phyloP scores from a whole-genome alignment of 129 eudicot species.

The Arctium minus region DNA sequence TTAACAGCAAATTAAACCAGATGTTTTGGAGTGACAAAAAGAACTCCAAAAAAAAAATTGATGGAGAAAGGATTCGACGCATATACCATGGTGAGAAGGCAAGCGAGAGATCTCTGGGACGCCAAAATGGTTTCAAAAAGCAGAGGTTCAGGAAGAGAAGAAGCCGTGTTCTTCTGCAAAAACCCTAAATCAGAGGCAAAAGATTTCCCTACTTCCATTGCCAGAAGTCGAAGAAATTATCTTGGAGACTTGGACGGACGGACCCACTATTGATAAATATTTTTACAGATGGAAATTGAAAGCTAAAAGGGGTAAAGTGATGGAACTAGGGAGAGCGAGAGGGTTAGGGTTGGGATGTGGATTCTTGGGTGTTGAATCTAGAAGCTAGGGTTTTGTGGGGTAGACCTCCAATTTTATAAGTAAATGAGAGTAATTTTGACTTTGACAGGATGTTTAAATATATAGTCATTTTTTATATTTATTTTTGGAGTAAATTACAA shows the following conservation, averaged over 20 bases:
- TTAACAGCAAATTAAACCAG: not conserved
- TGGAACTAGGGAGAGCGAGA: not conserved
- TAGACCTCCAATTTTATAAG: not conserved
- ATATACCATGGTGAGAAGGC: slow-evolving; percentile 44
- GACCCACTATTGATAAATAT: not conserved
- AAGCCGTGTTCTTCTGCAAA: slow-evolving; percentile 6
- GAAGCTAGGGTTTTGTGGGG: slow-evolving; percentile 38
- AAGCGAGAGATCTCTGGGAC: slow-evolving; percentile 54
- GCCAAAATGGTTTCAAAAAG: slow-evolving; percentile 37
- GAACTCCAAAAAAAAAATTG: not conserved
- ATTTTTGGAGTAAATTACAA: no score
- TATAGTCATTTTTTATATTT: no score
- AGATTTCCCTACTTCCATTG: slow-evolving; percentile 41
- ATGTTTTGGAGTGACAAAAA: not conserved
- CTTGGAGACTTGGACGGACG: not conserved
- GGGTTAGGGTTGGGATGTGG: slow-evolving; percentile 29
- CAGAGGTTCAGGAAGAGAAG: slow-evolving; percentile 28
- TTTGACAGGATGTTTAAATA: not conserved
- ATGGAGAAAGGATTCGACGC: not conserved
- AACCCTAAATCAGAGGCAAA: slow-evolving; percentile 27
- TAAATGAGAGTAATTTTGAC: not conserved
- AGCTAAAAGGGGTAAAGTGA: not conserved
- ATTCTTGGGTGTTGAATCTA: slow-evolving; percentile 26
- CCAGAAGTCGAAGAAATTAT: not conserved
- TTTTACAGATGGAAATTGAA: slow-evolving; percentile 1